Base-by-base conservation (phyloP, 306 rosid genomes). In the Quercus aquifolioides region DNA sequence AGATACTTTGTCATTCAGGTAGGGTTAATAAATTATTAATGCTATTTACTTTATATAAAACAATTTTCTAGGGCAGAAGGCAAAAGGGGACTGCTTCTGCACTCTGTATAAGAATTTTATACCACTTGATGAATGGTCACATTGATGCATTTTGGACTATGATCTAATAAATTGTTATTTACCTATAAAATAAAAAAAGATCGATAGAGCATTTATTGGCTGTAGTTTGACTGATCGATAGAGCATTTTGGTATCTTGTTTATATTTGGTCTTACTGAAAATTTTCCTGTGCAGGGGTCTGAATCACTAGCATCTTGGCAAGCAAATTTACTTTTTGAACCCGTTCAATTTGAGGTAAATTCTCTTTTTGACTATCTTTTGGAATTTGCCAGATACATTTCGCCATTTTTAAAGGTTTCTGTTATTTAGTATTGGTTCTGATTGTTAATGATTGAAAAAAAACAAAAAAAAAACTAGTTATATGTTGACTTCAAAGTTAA, bases 301-400 rank as follows among this genome's bases (percentile, higher is more conserved):
- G 99, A 93, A 68, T 80, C 99, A 67, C 75, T 95, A 26, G 90
- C 94, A 80, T 95, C 99, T 41, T 95, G 99, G 99, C 93, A 91
- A 87, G 99, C 99, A 87, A 95, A 95, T 85, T 89, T 95, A 65
- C 97, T 95, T 60, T 95, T 95, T 33, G 99, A 95, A 80, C 99
- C 99, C 14, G 38, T 93, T 77, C 81, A 90, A 41, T 95, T 95
- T 26, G 99, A 95, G 99, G 99, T 95, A 81, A 69, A 58, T 70
- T 67, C 60, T 67, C 14, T 17, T 62, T 17, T 46, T 17, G 19
- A 15, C 19, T 7, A 5, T 28, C 7, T 19, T 38, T 46, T 20
- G 58, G 74, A 54, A 15, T 31, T 9, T 41, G 5, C n/a, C 41
- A 17, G 12, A 55, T 70, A 54, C 43, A 51, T 26, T 56, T 49